These are phyloP conservation scores for Aspergillus unguis DNA, from an alignment of 2,329 filamentous ascomycete species.

Conservation along the genomic window DNA sequence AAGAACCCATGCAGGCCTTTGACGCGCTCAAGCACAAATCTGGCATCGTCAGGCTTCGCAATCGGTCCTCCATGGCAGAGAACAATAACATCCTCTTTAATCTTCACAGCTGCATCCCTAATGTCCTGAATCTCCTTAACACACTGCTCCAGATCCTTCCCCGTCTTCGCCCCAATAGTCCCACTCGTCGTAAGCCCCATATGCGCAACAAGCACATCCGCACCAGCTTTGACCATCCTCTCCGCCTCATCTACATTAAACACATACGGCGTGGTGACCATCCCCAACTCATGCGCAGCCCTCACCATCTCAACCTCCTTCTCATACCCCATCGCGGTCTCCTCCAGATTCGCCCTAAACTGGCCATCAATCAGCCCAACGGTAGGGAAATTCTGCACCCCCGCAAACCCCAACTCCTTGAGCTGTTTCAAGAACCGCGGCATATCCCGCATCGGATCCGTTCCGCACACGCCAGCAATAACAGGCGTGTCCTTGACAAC, in stretches of 20 bases:
- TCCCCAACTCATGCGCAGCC: slow-evolving; percentile 55
- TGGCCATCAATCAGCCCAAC: slow-evolving; percentile 67
- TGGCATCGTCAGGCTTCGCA: slow-evolving; percentile 60
- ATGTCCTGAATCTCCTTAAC: slow-evolving; percentile 62
- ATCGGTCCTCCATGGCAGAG: slow-evolving; percentile 70
- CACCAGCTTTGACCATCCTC: slow-evolving; percentile 62
- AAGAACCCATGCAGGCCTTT: slow-evolving; percentile 69
- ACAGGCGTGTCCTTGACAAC: slow-evolving; percentile 63
- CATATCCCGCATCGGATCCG: slow-evolving; percentile 66
- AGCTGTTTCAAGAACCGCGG: slow-evolving; percentile 59
- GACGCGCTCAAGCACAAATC: slow-evolving; percentile 59
- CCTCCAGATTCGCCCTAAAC: slow-evolving; percentile 66
- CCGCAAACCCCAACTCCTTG: slow-evolving; percentile 61
- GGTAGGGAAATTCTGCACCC: slow-evolving; percentile 71
- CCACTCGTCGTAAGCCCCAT: slow-evolving; percentile 66
- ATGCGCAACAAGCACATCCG: slow-evolving; percentile 66
- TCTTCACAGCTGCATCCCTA: slow-evolving; percentile 55
- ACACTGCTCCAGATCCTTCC: slow-evolving; percentile 62
- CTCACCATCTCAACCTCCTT: slow-evolving; percentile 65
- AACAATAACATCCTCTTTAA: slow-evolving; percentile 61
- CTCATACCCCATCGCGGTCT: slow-evolving; percentile 68
- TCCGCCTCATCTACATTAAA: slow-evolving; percentile 61
- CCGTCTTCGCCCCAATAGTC: slow-evolving; percentile 61
- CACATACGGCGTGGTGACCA: slow-evolving; percentile 68
- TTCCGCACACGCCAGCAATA: slow-evolving; percentile 67